phyloP scores from a whole-genome alignment of 306 rosid genomes.

The Quercus cerris region DNA sequence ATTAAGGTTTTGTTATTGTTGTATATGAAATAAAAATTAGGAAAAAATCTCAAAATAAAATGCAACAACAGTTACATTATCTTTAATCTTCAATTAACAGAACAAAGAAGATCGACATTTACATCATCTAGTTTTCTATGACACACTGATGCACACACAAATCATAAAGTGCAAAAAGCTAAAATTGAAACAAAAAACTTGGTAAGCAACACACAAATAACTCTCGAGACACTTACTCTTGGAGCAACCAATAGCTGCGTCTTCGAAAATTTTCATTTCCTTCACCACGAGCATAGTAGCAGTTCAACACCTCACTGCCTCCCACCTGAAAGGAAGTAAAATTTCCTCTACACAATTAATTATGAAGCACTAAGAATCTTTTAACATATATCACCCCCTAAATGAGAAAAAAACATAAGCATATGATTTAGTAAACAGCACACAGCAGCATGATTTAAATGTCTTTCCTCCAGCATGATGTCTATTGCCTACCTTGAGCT shows the following conservation, averaged over 20 bases:
- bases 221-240: conserved; percentile 54
- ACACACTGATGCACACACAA: not conserved
- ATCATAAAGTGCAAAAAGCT: not conserved
- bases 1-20: no score
- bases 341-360: conserved; percentile 10
- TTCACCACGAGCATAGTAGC: conserved; percentile 93
- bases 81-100: not conserved
- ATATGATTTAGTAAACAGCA: conserved; percentile 2
- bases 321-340: conserved; percentile 52
- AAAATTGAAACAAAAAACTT: not conserved
- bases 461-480: not conserved
- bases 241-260: conserved; percentile 90
- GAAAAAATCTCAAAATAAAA: not conserved
- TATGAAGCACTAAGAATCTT: conserved; percentile 2
- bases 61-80: no score
- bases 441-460: not conserved
- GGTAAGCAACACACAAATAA: not conserved
- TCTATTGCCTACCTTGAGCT: conserved; percentile 62
- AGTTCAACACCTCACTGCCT: conserved; percentile 71
- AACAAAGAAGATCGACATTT: not conserved
- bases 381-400: conserved; percentile 7
- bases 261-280: conserved; percentile 74
- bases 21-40: not conserved
- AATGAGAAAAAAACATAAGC: conserved; percentile 2
- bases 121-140: not conserved